Conservation (phyloP, 139 green algal species). For the Coelastrella sp. region DNA sequence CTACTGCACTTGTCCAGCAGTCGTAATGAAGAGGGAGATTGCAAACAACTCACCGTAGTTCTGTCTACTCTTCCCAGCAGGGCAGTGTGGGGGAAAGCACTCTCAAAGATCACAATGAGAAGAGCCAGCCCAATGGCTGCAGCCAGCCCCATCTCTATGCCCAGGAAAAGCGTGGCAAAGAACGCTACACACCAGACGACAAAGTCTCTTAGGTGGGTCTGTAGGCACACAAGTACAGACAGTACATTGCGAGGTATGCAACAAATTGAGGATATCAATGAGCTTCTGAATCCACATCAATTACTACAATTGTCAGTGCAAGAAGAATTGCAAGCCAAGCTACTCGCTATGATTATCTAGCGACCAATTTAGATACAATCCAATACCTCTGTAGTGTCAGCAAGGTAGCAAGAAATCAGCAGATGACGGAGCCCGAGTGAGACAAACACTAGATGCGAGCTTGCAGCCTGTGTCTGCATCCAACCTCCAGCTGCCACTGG, state of each 20-base stretch:
- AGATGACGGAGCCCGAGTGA: too few species aligned
- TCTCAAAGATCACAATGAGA: constrained; percentile 70
- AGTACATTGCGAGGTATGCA: background rate
- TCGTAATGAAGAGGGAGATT: background rate
- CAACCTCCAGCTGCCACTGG: too few species aligned
- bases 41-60: constrained; percentile 54
- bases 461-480: too few species aligned
- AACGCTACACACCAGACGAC: constrained; percentile 66
- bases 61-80: constrained; percentile 80
- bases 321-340: too few species aligned
- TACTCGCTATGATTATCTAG: too few species aligned
- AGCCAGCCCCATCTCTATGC: constrained; percentile 81
- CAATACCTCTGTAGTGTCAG: too few species aligned
- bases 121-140: constrained; percentile 79
- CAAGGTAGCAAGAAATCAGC: too few species aligned
- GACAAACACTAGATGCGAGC: too few species aligned
- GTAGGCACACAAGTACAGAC: background rate
- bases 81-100: constrained; percentile 86
- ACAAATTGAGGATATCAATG: background rate
- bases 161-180: constrained; percentile 61
- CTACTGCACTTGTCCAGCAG: too few species aligned
- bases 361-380: too few species aligned
- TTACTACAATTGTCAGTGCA: too few species aligned
- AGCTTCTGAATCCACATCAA: too few species aligned
- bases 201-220: constrained; percentile 51